Percentiles rank a stretch among this genome's conserved stretches.
phyloP scores from a whole-genome alignment of 352 stramenopile species.

The Pythium folliculosum region DNA sequence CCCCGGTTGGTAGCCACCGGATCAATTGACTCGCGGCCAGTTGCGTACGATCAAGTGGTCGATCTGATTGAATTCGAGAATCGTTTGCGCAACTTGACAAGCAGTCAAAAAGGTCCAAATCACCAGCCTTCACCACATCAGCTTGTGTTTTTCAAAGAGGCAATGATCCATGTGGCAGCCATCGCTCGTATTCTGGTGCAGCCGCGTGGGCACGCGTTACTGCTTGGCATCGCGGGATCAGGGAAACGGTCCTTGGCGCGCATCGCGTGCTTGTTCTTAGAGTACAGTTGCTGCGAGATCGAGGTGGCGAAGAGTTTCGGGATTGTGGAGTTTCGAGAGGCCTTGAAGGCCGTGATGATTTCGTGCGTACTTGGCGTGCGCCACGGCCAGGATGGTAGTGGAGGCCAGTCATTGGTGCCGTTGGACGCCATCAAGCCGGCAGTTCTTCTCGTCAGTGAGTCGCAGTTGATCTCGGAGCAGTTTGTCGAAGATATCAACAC shows the following conservation, averaged over 20 bases:
- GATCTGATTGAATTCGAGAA: slow-evolving; percentile 67
- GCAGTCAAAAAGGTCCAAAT: slow-evolving; percentile 40
- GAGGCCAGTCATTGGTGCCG: not conserved
- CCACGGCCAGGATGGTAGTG: not conserved
- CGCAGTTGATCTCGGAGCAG: slow-evolving; percentile 77
- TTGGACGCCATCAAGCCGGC: slow-evolving; percentile 32
- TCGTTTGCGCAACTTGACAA: slow-evolving; percentile 51
- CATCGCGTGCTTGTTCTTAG: slow-evolving; percentile 75
- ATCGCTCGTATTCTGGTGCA: slow-evolving; percentile 86
- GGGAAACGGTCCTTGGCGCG: slow-evolving; percentile 83
- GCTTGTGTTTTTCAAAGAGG: slow-evolving; percentile 84
- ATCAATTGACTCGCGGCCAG: slow-evolving; percentile 10
- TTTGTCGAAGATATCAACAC: slow-evolving; percentile 91
- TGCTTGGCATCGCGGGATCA: slow-evolving; percentile 87
- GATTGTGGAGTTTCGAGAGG: slow-evolving; percentile 85
- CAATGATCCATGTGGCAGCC: slow-evolving; percentile 82
- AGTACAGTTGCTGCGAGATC: slow-evolving; percentile 77
- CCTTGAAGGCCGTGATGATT: slow-evolving; percentile 75
- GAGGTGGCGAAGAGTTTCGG: slow-evolving; percentile 87
- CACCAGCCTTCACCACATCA: slow-evolving; percentile 29
- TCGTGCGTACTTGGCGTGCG: slow-evolving; percentile 41
- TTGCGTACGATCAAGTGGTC: slow-evolving; percentile 62
- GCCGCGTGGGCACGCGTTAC: slow-evolving; percentile 80
- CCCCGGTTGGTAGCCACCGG: not conserved
- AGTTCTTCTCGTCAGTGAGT: slow-evolving; percentile 84